Evolutionary conservation across 768 basidiomycete species (phyloP).

Genomic region (Auriscalpium microsporum): DNA sequence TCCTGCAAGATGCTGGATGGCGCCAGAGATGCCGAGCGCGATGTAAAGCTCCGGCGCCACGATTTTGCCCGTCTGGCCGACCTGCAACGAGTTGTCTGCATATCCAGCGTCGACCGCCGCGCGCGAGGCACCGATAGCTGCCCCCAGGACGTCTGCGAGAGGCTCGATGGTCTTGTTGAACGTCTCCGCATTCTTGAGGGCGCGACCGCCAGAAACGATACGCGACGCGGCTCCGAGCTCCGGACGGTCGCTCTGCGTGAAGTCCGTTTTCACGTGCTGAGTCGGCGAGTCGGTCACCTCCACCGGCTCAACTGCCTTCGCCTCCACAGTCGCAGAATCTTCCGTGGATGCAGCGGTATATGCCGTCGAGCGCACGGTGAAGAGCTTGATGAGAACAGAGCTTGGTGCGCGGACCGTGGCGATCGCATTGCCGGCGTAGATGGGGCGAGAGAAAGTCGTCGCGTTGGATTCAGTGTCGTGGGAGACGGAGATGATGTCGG

Average conservation of each 20-base stretch:
- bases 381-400: slow-evolving; percentile 81
- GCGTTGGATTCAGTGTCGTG: slow-evolving; percentile 61
- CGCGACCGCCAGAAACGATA: slow-evolving; percentile 92
- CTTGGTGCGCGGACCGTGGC: slow-evolving; percentile 77
- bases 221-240: slow-evolving; percentile 82
- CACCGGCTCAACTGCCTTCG: slow-evolving; percentile 55
- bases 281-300: slow-evolving; percentile 48
- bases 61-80: slow-evolving; percentile 99
- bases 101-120: slow-evolving; percentile 98
- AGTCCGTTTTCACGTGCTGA: slow-evolving; percentile 60
- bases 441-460: slow-evolving; percentile 86
- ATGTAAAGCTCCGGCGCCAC: slow-evolving; percentile 96
- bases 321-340: slow-evolving; percentile 46
- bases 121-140: slow-evolving; percentile 95
- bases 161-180: slow-evolving; percentile 83
- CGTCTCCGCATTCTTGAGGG: slow-evolving; percentile 90
- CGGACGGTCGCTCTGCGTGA: slow-evolving; percentile 87
- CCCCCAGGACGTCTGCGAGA: slow-evolving; percentile 86
- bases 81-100: slow-evolving; percentile 94
- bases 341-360: slow-evolving; percentile 61
- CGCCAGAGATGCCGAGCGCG: slow-evolving; percentile 95
- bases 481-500: slow-evolving; percentile 79
- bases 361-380: slow-evolving; percentile 89
- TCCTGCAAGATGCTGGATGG: slow-evolving; percentile 97
- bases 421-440: slow-evolving; percentile 97